Evolutionary conservation across 2,329 filamentous ascomycete species (phyloP).

Genomic region (Botrytis paeoniae): DNA sequence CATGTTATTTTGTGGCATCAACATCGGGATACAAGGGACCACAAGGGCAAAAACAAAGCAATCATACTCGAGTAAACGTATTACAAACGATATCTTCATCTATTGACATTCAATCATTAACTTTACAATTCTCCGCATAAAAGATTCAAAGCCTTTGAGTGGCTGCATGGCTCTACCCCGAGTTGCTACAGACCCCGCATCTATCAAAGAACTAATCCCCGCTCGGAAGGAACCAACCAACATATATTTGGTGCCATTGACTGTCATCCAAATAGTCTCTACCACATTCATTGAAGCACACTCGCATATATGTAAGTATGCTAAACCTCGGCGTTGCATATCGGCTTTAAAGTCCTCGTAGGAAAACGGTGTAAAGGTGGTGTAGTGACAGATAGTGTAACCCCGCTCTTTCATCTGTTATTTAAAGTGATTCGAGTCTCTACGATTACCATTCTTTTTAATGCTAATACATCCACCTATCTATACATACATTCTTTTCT

Average conservation of each 20-base stretch:
- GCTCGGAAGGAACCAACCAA: not conserved
- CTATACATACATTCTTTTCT: not conserved
- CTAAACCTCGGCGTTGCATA: not conserved
- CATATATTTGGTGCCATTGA: not conserved
- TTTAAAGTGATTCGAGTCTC: conserved; percentile 6
- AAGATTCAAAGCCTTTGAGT: not conserved
- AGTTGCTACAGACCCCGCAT: not conserved
- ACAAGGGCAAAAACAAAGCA: not conserved
- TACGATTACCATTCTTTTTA: not conserved
- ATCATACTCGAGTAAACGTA: not conserved
- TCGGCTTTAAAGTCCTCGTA: not conserved
- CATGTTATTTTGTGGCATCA: not conserved
- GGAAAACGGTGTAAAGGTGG: not conserved
- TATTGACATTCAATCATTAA: not conserved
- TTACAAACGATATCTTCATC: not conserved
- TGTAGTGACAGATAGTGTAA: not conserved
- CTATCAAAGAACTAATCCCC: not conserved
- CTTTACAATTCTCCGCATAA: not conserved
- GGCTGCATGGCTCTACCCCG: not conserved
- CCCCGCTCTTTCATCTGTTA: conserved; percentile 6
- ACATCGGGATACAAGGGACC: not conserved
- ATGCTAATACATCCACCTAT: not conserved
- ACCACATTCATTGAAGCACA: not conserved
- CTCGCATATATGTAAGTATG: not conserved
- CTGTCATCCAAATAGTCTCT: not conserved